These are phyloP conservation scores for Gossypium arboreum DNA, from an alignment of 345 rosid genomes.

Conservation along the genomic window DNA sequence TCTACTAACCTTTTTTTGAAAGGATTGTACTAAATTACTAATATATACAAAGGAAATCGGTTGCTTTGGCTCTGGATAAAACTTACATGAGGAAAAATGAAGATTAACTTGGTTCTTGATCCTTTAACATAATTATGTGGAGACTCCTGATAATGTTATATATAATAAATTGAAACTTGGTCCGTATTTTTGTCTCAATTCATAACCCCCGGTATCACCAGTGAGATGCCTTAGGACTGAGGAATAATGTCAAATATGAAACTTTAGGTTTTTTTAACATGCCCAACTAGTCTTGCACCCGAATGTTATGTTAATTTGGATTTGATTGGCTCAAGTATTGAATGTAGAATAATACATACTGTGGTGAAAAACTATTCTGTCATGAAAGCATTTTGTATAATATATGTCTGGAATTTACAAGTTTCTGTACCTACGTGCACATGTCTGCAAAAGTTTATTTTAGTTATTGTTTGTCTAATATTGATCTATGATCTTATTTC, in stretches of 20 bases:
- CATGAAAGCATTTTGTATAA: background rate
- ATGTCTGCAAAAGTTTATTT: background rate
- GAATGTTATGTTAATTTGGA: background rate
- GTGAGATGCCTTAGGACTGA: background rate
- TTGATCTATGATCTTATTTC: conserved; percentile 28
- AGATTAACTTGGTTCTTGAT: background rate
- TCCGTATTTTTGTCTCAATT: background rate
- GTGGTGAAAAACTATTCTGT: background rate
- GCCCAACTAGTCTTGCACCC: background rate
- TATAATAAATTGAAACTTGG: background rate
- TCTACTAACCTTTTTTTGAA: background rate
- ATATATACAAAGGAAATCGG: background rate
- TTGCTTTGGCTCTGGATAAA: background rate
- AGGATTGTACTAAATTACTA: background rate
- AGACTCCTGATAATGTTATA: background rate
- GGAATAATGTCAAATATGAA: background rate
- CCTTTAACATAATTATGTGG: background rate
- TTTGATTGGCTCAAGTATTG: background rate
- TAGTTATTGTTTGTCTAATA: conserved; percentile 10
- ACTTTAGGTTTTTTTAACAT: background rate
- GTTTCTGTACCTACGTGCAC: background rate
- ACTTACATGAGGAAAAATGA: background rate
- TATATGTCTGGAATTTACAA: background rate
- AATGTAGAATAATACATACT: background rate
- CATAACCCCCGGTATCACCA: background rate